Base-by-base conservation (phyloP, 1,284 basidiomycete genomes). In the Schizophyllum amplum region DNA sequence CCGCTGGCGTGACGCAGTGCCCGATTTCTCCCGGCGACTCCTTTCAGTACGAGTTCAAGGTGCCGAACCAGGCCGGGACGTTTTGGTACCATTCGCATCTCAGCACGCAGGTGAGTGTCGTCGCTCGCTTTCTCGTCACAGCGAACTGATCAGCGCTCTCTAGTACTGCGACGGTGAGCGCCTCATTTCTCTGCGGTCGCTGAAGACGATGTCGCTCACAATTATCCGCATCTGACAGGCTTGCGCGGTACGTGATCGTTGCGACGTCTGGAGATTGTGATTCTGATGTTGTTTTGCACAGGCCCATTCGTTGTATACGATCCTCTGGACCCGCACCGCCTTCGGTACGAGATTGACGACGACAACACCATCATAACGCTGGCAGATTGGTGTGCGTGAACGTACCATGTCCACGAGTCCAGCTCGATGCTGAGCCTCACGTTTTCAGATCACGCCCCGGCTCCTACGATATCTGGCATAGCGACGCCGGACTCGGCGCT, bases 311-410 rank as follows among this genome's bases (percentile, higher is more conserved):
- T 59, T 24, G 49, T 60, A 46, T 58, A 60, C 22, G 59, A 63
- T 46, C 52, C 42, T 0, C 3, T 23, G 5, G 63, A 65, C 51
- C 63, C 63, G 0, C 55, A 60, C 5, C 26, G 23, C 5, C 24
- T 48, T 23, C 53, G 55, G 5, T 62, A 62, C 33, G 60, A 65
- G 20, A 24, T 63, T 20, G 63, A 65, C 46, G 52, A 64, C 33
- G 62, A 53, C 58, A n/a, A 54, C 4, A 64, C 63, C 5, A 62
- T 66, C 69, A 76, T 58, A 25, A 65, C 61, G 0, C 61, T 69
- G 3, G 61, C 67, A 6, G 74, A 74, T 57, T 72, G 70, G 66
- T 72, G 68, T 42, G 17, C 33, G 33, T 42, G n/a, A n/a, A n/a
- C n/a, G n/a, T n/a, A n/a, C n/a, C n/a, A n/a, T n/a, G n/a, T n/a